phyloP scores from a whole-genome alignment of 371 early-diverging fungal genomes.

The Rhizomucor miehei region DNA sequence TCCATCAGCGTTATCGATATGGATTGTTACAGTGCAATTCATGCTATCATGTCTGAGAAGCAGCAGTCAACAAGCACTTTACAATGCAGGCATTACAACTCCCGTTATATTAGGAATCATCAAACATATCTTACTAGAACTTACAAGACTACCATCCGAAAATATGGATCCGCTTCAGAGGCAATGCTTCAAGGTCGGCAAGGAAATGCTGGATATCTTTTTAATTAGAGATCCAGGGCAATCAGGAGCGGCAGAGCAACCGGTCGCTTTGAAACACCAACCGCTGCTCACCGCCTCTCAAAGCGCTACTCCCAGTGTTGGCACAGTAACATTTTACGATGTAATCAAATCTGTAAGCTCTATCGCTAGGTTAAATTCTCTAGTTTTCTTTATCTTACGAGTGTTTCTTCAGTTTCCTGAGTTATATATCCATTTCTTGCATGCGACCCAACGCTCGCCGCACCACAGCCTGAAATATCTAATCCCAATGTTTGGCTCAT shows the following conservation, averaged over 20 bases:
- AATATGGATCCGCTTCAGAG: conserved; percentile 22
- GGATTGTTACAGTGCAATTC: conserved; percentile 43
- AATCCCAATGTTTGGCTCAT: conserved; percentile 43
- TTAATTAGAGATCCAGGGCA: conserved; percentile 19
- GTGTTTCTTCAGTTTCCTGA: conserved; percentile 34
- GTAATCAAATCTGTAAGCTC: conserved; percentile 40
- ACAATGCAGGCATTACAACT: conserved; percentile 32
- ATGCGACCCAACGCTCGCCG: conserved; percentile 16
- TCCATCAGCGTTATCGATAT: conserved; percentile 17
- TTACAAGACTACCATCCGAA: conserved; percentile 31
- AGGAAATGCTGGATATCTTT: conserved; percentile 37
- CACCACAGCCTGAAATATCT: conserved; percentile 33
- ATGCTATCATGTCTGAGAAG: conserved; percentile 41
- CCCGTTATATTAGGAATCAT: conserved; percentile 38
- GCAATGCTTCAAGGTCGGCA: conserved; percentile 35
- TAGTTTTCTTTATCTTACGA: neutral
- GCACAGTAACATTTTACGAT: conserved; percentile 40
- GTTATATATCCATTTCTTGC: conserved; percentile 46
- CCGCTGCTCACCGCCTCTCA: conserved; percentile 3
- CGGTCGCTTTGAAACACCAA: neutral
- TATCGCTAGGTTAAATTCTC: neutral
- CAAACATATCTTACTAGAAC: conserved; percentile 39
- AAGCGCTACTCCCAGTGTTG: conserved; percentile 6
- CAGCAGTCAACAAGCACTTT: conserved; percentile 23
- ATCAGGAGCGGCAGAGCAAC: neutral